Percentiles rank a stretch among this genome's conserved stretches.
Evolutionary conservation across 1,284 basidiomycete species (phyloP).

Genomic region (Ustilago curta): DNA sequence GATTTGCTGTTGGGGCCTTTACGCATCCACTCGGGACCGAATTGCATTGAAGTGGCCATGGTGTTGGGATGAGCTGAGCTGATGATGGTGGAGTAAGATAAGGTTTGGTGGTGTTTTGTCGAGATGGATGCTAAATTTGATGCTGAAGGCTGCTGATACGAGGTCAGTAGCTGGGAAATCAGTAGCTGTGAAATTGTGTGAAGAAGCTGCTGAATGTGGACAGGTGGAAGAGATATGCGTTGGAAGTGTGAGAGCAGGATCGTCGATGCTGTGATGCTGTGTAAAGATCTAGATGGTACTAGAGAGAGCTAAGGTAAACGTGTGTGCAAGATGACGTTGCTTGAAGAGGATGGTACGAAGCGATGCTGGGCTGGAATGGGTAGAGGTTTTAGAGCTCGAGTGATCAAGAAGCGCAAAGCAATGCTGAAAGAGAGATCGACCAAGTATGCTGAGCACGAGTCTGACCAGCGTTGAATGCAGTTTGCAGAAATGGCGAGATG

Average conservation of each 20-base stretch:
- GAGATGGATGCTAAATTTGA: constrained; percentile 3
- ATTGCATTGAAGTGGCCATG: constrained; percentile 66
- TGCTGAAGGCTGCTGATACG: constrained; percentile 14
- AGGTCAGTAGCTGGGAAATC: constrained; percentile 10
- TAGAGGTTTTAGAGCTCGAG: background rate
- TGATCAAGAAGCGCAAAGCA: background rate
- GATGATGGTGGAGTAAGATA: background rate
- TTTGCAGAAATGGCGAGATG: constrained; percentile 6
- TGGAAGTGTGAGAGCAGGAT: background rate
- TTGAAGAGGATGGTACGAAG: background rate
- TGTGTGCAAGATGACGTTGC: background rate
- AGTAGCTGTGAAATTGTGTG: background rate
- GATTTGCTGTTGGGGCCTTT: constrained; percentile 58
- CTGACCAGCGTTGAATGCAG: constrained; percentile 9
- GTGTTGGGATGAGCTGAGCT: constrained; percentile 10
- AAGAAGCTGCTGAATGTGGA: background rate
- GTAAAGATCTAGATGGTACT: background rate
- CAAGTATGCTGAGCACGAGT: constrained; percentile 1
- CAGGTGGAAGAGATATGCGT: background rate
- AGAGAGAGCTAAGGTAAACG: background rate
- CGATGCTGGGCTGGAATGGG: background rate
- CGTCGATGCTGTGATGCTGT: constrained; percentile 1
- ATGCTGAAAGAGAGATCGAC: background rate
- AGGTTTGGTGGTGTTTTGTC: background rate
- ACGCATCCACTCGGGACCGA: constrained; percentile 67